phyloP scores from a whole-genome alignment of 768 basidiomycete species.

The Mycena vitilis region DNA sequence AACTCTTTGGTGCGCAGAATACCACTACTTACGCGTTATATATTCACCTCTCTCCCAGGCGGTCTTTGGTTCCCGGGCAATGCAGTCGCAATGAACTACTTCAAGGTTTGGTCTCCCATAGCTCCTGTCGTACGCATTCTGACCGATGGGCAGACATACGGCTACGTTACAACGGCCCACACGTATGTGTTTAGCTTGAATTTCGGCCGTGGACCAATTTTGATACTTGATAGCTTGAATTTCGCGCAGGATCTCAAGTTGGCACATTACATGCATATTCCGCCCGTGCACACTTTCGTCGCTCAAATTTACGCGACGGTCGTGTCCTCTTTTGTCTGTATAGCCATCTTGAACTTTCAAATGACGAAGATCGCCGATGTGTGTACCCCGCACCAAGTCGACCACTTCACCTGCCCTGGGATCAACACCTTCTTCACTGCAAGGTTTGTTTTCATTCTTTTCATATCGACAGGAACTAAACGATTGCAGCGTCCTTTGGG shows the following conservation, averaged over 20 bases:
- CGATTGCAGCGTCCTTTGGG: slow-evolving; percentile 44
- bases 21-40: not conserved
- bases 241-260: slow-evolving; percentile 47
- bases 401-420: slow-evolving; percentile 50
- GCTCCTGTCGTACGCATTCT: not conserved
- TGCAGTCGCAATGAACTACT: slow-evolving; percentile 48
- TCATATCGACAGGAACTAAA: not conserved
- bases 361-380: slow-evolving; percentile 47
- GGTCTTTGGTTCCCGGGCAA: slow-evolving; percentile 46
- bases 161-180: slow-evolving; percentile 46
- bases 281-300: slow-evolving; percentile 47
- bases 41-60: slow-evolving; percentile 7
- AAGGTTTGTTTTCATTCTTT: not conserved
- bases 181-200: too few species aligned
- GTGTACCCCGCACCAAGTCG: slow-evolving; percentile 46
- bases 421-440: slow-evolving; percentile 54
- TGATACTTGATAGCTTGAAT: too few species aligned
- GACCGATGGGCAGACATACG: slow-evolving; percentile 39
- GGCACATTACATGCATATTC: slow-evolving; percentile 50
- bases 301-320: slow-evolving; percentile 50
- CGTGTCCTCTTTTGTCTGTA: slow-evolving; percentile 46
- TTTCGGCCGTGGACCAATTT: too few species aligned
- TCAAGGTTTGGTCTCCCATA: slow-evolving; percentile 38
- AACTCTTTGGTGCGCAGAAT: slow-evolving; percentile 41
- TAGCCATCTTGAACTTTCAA: slow-evolving; percentile 44